phyloP scores from a whole-genome alignment of 768 basidiomycete species.

The Nevesoporus exiguus region DNA sequence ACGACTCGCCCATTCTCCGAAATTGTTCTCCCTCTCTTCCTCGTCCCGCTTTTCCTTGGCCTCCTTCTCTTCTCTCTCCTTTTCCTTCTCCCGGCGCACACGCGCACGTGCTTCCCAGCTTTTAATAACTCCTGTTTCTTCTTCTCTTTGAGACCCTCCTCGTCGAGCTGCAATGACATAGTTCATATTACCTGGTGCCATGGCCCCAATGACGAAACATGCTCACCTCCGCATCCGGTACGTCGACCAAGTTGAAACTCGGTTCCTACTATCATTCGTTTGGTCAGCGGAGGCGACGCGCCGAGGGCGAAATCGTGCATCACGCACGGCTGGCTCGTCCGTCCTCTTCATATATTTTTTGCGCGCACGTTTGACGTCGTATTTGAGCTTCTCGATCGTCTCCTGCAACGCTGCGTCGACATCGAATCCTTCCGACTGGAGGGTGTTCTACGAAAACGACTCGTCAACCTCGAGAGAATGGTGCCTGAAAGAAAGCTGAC shows the following conservation, averaged over 20 bases:
- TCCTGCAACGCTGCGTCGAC: slow-evolving; percentile 77
- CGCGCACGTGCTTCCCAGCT: slow-evolving; percentile 90
- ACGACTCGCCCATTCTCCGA: slow-evolving; percentile 69
- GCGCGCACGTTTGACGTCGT: slow-evolving; percentile 66
- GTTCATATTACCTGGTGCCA: not conserved
- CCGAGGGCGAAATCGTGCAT: not conserved
- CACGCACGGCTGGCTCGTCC: slow-evolving; percentile 54
- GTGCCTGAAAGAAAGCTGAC: slow-evolving; percentile 34
- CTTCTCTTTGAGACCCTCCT: slow-evolving; percentile 92
- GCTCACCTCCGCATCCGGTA: slow-evolving; percentile 81
- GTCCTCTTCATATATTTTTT: slow-evolving; percentile 78
- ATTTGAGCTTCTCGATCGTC: slow-evolving; percentile 83
- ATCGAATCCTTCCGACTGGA: slow-evolving; percentile 69
- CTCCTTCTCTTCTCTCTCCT: slow-evolving; percentile 66
- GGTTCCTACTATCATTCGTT: slow-evolving; percentile 64
- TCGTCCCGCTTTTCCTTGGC: slow-evolving; percentile 63
- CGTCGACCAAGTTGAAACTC: slow-evolving; percentile 86
- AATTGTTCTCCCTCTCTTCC: slow-evolving; percentile 70
- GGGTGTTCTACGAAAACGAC: slow-evolving; percentile 41
- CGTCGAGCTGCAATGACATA: slow-evolving; percentile 59
- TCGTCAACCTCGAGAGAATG: too few relatives aligned
- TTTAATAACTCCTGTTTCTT: slow-evolving; percentile 89
- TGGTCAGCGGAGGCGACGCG: not conserved
- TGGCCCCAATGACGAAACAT: not conserved
- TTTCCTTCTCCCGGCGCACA: slow-evolving; percentile 81